Conservation (phyloP, 202 grass and related monocot genomes). For the Eragrostis tef region DNA sequence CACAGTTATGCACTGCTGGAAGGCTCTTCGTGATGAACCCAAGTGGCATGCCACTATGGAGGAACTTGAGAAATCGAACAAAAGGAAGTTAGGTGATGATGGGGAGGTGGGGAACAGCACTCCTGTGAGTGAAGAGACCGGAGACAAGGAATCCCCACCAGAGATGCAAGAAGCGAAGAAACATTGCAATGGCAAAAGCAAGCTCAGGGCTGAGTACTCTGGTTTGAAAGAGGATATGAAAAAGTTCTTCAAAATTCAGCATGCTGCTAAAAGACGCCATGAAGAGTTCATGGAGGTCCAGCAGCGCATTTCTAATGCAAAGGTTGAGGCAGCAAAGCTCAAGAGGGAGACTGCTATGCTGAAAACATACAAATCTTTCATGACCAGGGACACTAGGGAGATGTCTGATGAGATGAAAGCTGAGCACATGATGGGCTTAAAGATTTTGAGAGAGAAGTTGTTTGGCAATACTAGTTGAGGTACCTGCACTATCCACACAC, state of each 20-base stretch:
- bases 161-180: conserved; percentile 19
- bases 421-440: conserved; percentile 30
- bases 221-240: conserved; percentile 26
- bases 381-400: conserved; percentile 28
- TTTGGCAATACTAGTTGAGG: conserved; percentile 26
- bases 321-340: conserved; percentile 37
- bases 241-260: conserved; percentile 36
- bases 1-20: conserved; percentile 30
- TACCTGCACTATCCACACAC: background rate
- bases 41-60: conserved; percentile 34
- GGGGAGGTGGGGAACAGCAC: conserved; percentile 30
- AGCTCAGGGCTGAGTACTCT: background rate
- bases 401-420: conserved; percentile 32
- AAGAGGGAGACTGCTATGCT: conserved; percentile 29
- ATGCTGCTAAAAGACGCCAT: conserved; percentile 20
- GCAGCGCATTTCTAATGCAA: conserved; percentile 32
- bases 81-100: conserved; percentile 32
- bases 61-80: conserved; percentile 36
- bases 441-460: conserved; percentile 24
- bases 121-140: conserved; percentile 9
- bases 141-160: conserved; percentile 15
- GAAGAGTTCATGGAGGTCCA: conserved; percentile 22
- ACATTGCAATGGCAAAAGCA: conserved; percentile 40
- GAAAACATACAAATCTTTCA: conserved; percentile 22
- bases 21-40: conserved; percentile 27